A percentile compares a stretch with the other conserved stretches of the same genome.
Evolutionary conservation across 192 early-diverging fungal species (phyloP).

Genomic region (Gonapodya prolifera): DNA sequence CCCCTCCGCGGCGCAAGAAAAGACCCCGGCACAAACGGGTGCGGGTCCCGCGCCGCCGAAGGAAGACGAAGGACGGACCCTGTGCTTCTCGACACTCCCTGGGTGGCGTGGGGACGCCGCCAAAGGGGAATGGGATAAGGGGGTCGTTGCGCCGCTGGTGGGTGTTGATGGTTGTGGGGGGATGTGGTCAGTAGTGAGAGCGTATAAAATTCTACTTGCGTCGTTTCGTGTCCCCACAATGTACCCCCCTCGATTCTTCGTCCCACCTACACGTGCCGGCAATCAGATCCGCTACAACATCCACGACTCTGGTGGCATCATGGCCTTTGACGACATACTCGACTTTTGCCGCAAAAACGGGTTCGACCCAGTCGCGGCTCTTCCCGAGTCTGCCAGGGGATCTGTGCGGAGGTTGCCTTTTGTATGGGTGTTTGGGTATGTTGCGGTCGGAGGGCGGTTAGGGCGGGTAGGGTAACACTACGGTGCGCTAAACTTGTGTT

Average conservation of each 20-base stretch:
- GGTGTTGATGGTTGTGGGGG: too few species aligned
- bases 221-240: too few species aligned
- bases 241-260: too few species aligned
- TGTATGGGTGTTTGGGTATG: conserved; percentile 23
- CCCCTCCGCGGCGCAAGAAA: not conserved
- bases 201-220: too few species aligned
- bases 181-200: too few species aligned
- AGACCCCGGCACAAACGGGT: not conserved
- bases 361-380: conserved; percentile 8
- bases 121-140: not conserved
- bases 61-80: conserved; percentile 9
- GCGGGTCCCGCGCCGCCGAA: not conserved
- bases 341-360: conserved; percentile 11
- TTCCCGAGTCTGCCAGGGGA: not conserved
- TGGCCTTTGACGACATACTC: conserved; percentile 18
- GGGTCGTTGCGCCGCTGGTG: conserved; percentile 15
- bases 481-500: too few species aligned
- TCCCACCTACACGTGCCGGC: too few species aligned
- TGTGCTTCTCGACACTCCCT: conserved; percentile 17
- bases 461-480: too few species aligned
- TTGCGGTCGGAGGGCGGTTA: too few species aligned
- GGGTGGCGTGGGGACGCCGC: conserved; percentile 2
- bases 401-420: conserved; percentile 15
- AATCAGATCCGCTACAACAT: conserved; percentile 14
- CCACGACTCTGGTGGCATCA: conserved; percentile 16